Percentiles rank a stretch among this genome's conserved stretches.
These are phyloP conservation scores for Candida sonorensis DNA, from an alignment of 805 yeast species.

Conservation along the genomic window DNA sequence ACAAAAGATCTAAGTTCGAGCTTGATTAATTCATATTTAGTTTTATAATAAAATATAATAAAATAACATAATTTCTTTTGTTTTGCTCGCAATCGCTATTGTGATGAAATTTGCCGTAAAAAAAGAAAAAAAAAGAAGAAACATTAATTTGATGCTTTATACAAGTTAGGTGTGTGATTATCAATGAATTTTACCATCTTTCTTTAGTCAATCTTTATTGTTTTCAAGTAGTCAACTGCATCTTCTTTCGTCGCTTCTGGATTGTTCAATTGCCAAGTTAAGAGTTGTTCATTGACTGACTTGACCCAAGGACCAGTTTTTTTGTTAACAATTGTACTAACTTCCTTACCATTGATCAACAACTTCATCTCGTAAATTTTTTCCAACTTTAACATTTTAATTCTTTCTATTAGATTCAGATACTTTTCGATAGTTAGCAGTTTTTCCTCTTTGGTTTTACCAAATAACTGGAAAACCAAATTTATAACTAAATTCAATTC, in stretches of 20 bases:
- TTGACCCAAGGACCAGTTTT: constrained; percentile 90
- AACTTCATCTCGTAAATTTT: constrained; percentile 51
- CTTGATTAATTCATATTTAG: too few species aligned
- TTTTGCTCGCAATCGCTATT: constrained; percentile 1
- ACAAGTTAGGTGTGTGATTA: too few species aligned
- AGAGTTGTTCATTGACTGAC: constrained; percentile 42
- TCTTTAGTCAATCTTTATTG: background rate
- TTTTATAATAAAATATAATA: too few species aligned
- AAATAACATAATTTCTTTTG: constrained; percentile 2
- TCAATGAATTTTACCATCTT: background rate
- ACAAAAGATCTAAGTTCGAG: constrained; percentile 81
- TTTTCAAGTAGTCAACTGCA: constrained; percentile 38
- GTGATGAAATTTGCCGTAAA: background rate
- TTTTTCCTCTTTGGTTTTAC: too few species aligned
- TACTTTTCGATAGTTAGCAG: too few species aligned
- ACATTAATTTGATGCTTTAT: too few species aligned
- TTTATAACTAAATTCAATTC: constrained; percentile 28
- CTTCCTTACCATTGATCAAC: constrained; percentile 67
- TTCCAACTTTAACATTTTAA: constrained; percentile 30
- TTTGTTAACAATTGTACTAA: constrained; percentile 41
- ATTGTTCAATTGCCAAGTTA: constrained; percentile 74
- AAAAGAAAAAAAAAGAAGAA: too few species aligned
- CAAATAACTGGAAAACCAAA: too few species aligned
- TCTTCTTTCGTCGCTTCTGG: constrained; percentile 51
- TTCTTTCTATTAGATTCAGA: constrained; percentile 27